Percentiles rank a stretch among this genome's conserved stretches.
These are phyloP conservation scores for Thecamonas trahens DNA, from an alignment of 78 protist species.

Conservation along the genomic window DNA sequence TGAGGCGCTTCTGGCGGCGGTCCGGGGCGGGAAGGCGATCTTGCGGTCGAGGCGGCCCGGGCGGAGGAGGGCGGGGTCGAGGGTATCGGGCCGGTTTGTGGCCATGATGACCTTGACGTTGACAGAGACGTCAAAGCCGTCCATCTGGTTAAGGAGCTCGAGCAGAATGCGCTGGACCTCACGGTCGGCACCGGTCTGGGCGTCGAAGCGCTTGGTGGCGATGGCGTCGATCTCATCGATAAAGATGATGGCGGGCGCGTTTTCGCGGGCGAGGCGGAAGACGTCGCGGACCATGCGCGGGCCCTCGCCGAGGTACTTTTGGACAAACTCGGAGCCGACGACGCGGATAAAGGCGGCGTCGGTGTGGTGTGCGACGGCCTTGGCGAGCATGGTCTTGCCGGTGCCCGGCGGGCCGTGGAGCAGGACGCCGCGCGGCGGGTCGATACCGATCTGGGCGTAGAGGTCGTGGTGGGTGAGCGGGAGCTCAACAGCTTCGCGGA, in stretches of 20 bases:
- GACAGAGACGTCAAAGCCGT: slow-evolving; percentile 97
- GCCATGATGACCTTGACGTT: slow-evolving; percentile 99
- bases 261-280: slow-evolving; percentile 95
- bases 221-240: slow-evolving; percentile 99
- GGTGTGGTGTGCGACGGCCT: slow-evolving; percentile 99
- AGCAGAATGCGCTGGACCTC: slow-evolving; percentile 99
- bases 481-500: slow-evolving; percentile 99
- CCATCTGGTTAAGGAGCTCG: slow-evolving; percentile 99
- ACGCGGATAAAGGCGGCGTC: slow-evolving; percentile 93
- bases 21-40: slow-evolving; percentile 81
- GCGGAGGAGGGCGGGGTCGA: slow-evolving; percentile 99
- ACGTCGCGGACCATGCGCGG: slow-evolving; percentile 99
- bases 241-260: slow-evolving; percentile 98
- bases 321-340: slow-evolving; percentile 99
- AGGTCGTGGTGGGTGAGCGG: slow-evolving; percentile 95
- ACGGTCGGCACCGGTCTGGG: slow-evolving; percentile 97
- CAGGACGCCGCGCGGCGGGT: slow-evolving; percentile 99
- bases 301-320: slow-evolving; percentile 99
- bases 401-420: slow-evolving; percentile 99
- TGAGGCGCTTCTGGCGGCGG: slow-evolving; percentile 96
- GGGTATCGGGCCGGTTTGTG: slow-evolving; percentile 99
- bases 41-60: slow-evolving; percentile 98
- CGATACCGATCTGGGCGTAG: slow-evolving; percentile 89
- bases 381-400: slow-evolving; percentile 64
- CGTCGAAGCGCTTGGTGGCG: slow-evolving; percentile 97